A percentile compares a stretch with the other conserved stretches of the same genome.
phyloP scores from a whole-genome alignment of 306 rosid genomes.

The Abrus pulchellus region DNA sequence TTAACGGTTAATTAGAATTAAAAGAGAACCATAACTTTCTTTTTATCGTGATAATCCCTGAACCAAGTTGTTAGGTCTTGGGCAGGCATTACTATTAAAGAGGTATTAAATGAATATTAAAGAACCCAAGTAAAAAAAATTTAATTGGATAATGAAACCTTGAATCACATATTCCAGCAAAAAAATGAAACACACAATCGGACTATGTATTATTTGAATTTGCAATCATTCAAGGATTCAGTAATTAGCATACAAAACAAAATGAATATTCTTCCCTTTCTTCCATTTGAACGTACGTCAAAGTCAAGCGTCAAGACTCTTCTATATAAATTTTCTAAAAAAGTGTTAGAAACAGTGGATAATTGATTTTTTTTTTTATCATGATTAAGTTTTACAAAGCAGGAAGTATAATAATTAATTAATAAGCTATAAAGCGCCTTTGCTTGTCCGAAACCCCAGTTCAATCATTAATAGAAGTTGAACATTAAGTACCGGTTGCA shows the following conservation, averaged over 20 bases:
- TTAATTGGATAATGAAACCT: background rate
- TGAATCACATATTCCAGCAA: background rate
- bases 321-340: too few species aligned
- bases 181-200: background rate
- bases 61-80: background rate
- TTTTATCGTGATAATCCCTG: background rate
- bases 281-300: background rate
- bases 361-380: background rate
- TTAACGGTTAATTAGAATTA: too few species aligned
- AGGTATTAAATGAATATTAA: background rate
- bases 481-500: background rate
- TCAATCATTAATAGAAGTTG: conserved; percentile 4
- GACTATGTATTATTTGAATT: background rate
- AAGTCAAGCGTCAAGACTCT: conserved; percentile 11
- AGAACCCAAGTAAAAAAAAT: background rate
- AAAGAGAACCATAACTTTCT: too few species aligned
- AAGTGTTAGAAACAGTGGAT: background rate
- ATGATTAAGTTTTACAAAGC: background rate
- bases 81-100: background rate
- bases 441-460: conserved; percentile 2
- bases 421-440: conserved; percentile 7
- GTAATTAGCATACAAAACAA: background rate
- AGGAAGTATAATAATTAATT: background rate
- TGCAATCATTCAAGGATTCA: background rate
- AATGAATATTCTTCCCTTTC: background rate